Conservation (phyloP, 2,329 filamentous ascomycete genomes). For the Cladorrhinum sp. region DNA sequence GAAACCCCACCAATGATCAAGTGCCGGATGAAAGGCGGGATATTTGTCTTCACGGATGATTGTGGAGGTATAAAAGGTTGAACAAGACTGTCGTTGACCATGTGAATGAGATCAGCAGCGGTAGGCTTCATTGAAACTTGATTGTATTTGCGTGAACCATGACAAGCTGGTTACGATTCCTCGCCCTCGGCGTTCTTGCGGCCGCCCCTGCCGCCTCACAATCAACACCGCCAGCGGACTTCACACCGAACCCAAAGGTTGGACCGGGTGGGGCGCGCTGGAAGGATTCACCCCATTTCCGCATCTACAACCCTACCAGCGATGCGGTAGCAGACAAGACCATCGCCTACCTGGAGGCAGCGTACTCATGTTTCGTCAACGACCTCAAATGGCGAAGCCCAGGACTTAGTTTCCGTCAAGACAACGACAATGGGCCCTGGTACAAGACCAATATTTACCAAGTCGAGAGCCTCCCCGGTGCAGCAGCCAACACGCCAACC, state of each 20-base stretch:
- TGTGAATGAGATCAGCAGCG: too few relatives aligned
- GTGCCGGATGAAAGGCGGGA: neutral
- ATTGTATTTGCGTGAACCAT: neutral
- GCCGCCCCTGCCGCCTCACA: neutral
- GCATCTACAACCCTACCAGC: slow-evolving; percentile 35
- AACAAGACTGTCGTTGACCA: neutral
- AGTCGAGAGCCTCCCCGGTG: slow-evolving; percentile 35
- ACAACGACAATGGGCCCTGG: slow-evolving; percentile 37
- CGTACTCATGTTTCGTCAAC: slow-evolving; percentile 37
- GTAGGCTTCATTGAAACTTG: too few relatives aligned
- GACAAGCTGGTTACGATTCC: neutral
- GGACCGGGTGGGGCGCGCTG: slow-evolving; percentile 33
- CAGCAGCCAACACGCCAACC: slow-evolving; percentile 40
- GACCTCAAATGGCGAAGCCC: slow-evolving; percentile 36
- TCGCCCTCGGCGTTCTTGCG: neutral
- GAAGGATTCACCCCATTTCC: slow-evolving; percentile 41
- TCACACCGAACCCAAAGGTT: slow-evolving; percentile 14
- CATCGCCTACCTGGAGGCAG: slow-evolving; percentile 44
- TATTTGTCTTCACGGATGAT: neutral
- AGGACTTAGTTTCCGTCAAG: slow-evolving; percentile 32
- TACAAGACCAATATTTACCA: slow-evolving; percentile 48
- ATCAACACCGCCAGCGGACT: slow-evolving; percentile 10
- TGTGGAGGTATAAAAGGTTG: neutral
- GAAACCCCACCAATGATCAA: neutral
- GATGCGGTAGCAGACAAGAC: slow-evolving; percentile 31